These are phyloP conservation scores for Eucalyptus lansdowneana DNA, from an alignment of 345 rosid species.

Conservation along the genomic window DNA sequence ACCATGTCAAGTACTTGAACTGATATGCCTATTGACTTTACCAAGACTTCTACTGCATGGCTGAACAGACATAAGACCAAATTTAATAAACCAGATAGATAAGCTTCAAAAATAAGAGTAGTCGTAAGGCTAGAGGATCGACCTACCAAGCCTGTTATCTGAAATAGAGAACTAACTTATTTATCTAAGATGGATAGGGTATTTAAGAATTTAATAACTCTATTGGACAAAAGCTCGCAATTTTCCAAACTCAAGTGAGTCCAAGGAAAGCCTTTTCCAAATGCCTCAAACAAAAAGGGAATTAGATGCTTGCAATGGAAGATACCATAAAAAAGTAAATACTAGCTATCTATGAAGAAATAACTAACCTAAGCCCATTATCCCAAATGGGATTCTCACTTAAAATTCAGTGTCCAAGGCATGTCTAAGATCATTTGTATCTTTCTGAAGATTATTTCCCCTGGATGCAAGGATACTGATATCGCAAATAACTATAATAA, in stretches of 20 bases:
- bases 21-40: slow-evolving; percentile 19
- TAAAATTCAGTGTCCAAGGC: slow-evolving; percentile 60
- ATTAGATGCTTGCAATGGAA: slow-evolving; percentile 45
- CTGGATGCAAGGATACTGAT: slow-evolving; percentile 5
- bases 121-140: background rate
- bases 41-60: slow-evolving; percentile 42
- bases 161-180: slow-evolving; percentile 52
- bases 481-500: background rate
- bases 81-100: background rate
- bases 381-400: slow-evolving; percentile 65
- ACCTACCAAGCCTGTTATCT: slow-evolving; percentile 75
- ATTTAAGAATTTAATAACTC: slow-evolving; percentile 47
- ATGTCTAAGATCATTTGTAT: slow-evolving; percentile 5
- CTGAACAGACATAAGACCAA: slow-evolving; percentile 15
- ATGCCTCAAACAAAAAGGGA: slow-evolving; percentile 40
- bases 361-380: slow-evolving; percentile 55
- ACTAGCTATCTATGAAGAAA: too few relatives aligned
- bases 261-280: slow-evolving; percentile 1
- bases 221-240: slow-evolving; percentile 56
- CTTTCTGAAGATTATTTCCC: slow-evolving; percentile 54
- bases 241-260: slow-evolving; percentile 43
- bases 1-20: slow-evolving; percentile 46
- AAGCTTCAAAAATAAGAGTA: background rate
- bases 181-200: slow-evolving; percentile 28
- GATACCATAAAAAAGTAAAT: slow-evolving; percentile 2